phyloP scores from a whole-genome alignment of 257 asterid species.

The Lantana camara region DNA sequence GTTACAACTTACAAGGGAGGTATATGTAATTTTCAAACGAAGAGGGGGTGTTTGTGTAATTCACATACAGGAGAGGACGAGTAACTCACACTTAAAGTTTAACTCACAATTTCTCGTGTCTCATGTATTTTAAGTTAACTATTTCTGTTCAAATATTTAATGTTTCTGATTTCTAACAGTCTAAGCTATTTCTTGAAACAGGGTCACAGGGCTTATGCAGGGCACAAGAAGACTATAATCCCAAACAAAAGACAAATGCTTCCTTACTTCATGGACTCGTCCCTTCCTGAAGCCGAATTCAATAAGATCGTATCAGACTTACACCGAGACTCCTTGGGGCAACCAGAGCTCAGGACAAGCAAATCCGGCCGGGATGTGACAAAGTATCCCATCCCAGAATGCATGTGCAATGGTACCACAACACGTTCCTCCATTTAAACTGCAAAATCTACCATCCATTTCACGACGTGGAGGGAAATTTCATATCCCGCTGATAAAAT shows the following conservation, averaged over 20 bases:
- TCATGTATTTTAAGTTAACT: too few relatives aligned
- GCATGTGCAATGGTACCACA: slow-evolving; percentile 68
- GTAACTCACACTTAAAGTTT: too few relatives aligned
- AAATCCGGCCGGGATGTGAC: slow-evolving; percentile 76
- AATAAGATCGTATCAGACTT: slow-evolving; percentile 49
- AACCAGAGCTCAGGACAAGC: slow-evolving; percentile 71
- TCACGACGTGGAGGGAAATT: not conserved
- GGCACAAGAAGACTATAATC: slow-evolving; percentile 78
- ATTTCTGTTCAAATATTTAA: too few relatives aligned
- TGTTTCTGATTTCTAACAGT: too few relatives aligned
- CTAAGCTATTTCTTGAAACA: slow-evolving; percentile 22
- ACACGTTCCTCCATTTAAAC: slow-evolving; percentile 28
- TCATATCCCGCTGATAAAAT: too few relatives aligned
- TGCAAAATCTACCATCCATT: not conserved
- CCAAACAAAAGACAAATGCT: slow-evolving; percentile 93
- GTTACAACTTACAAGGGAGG: too few relatives aligned
- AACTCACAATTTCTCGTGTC: too few relatives aligned
- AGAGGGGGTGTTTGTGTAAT: too few relatives aligned
- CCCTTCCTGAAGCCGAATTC: slow-evolving; percentile 66
- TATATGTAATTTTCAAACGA: too few relatives aligned
- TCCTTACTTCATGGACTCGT: slow-evolving; percentile 63
- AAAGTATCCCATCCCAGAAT: slow-evolving; percentile 82
- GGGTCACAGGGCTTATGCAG: slow-evolving; percentile 90
- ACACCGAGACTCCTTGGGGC: slow-evolving; percentile 79
- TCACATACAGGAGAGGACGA: too few relatives aligned